Evolutionary conservation across 129 eudicot species (phyloP), one percentile per base, ranked within the genome.

Genomic region (Artemisia argyi): DNA sequence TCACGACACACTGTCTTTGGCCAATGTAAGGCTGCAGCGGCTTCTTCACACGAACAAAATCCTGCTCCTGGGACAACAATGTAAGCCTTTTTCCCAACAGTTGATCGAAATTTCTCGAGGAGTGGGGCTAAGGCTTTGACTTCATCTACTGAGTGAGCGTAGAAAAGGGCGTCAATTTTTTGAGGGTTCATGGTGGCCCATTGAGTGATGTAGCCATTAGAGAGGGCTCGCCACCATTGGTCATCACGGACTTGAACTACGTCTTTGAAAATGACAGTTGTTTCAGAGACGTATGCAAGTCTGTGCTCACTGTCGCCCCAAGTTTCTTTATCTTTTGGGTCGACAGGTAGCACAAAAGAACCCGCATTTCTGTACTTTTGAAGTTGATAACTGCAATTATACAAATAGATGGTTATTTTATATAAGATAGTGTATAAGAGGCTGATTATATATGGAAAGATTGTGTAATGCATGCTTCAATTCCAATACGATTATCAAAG

Each of bases 241-340:
- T 90, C 91, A 47, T 94, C 98, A 15, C 97, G 76, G 61, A 90
- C 98, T 76, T 88, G 97, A 69, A 94, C 98, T 7, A 90, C 78
- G 68, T 86, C 97, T 84, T 94, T 94, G 88, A 94, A 94, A 17
- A 94, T 94, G 4, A 94, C 98, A 2, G 98, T 94, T 56, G 98
- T 94, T 58, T 94, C 98, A 13, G 98, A 88, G 11, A 94, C 98
- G 39, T 94, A 94, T 7, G 98, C 98, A 11, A 94, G 93, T 59
- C 98, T 75, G 63, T 94, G 98, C 52, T 94, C 98, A 63, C 98
- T 90, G 54, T 94, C 98, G 2, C 98, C 98, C 98, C 98, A 94
- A 19, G 98, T 94, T 72, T 94, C 98, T 54, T 90, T 90, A 65
- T 94, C 98, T 14, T 90, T 87, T 15, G 97, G 89, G 71, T 94